Evolutionary conservation across 108 stramenopile species (phyloP).

Genomic region (Fistulifera pelliculosa): DNA sequence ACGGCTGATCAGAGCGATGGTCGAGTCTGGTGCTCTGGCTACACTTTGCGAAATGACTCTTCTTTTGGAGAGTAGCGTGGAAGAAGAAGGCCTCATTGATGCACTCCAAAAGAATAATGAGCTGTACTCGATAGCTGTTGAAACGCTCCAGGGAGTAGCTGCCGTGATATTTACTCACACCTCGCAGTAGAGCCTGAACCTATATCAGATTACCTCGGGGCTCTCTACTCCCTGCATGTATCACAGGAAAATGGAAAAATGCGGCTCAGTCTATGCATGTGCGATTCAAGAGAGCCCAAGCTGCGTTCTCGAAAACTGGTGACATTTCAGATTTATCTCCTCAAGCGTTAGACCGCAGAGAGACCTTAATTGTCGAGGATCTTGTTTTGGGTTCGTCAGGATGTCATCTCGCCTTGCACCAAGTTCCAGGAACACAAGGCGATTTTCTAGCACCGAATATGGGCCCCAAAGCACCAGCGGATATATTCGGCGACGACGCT

Average conservation of each 20-base stretch:
- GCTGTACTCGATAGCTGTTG: slow-evolving; percentile 57
- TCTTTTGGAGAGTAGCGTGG: slow-evolving; percentile 18
- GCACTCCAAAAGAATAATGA: slow-evolving; percentile 21
- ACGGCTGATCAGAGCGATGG: slow-evolving; percentile 66
- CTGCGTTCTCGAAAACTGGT: slow-evolving; percentile 23
- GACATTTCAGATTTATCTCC: background rate
- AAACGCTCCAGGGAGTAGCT: slow-evolving; percentile 27
- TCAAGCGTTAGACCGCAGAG: slow-evolving; percentile 8
- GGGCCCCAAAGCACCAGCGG: too few relatives aligned
- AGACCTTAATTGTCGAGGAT: slow-evolving; percentile 48
- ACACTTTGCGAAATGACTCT: slow-evolving; percentile 49
- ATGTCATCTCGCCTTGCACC: slow-evolving; percentile 1
- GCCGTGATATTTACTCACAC: slow-evolving; percentile 20
- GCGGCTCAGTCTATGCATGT: slow-evolving; percentile 70
- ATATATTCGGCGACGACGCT: too few relatives aligned
- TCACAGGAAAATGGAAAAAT: slow-evolving; percentile 68
- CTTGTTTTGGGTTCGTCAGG: slow-evolving; percentile 42
- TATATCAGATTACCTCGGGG: slow-evolving; percentile 56
- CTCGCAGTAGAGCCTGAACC: slow-evolving; percentile 22
- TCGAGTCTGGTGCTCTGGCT: slow-evolving; percentile 53
- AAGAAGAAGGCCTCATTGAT: slow-evolving; percentile 9
- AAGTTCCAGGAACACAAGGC: background rate
- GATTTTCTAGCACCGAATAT: too few relatives aligned
- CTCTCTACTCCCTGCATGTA: slow-evolving; percentile 65
- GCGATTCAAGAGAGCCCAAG: slow-evolving; percentile 30